phyloP scores from a whole-genome alignment of 441 rosid genomes.

The Cnidoscolus chayamansa region DNA sequence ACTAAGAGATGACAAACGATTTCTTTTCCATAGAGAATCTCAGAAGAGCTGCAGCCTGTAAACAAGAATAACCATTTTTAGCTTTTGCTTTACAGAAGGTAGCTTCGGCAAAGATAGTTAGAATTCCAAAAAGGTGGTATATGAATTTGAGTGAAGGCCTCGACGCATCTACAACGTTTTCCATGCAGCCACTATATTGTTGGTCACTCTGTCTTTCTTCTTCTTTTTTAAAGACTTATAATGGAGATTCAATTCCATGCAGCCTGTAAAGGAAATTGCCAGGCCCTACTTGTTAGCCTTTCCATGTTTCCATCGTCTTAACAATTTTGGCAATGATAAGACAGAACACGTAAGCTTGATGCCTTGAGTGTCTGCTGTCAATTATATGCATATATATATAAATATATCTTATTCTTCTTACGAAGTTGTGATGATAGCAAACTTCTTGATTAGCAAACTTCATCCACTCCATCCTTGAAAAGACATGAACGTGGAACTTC shows the following conservation, averaged over 20 bases:
- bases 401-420: neutral
- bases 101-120: neutral
- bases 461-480: neutral
- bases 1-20: too few relatives aligned
- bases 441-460: neutral
- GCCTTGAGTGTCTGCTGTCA: conserved; percentile 1
- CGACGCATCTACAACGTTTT: neutral
- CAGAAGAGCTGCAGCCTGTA: neutral
- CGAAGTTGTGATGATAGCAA: neutral
- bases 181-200: too few relatives aligned
- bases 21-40: neutral
- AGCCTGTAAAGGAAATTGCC: neutral
- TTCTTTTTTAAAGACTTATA: too few relatives aligned
- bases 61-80: neutral
- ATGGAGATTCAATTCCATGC: neutral
- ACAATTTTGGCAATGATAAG: neutral
- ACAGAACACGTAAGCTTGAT: neutral
- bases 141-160: neutral
- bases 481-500: conserved; percentile 11
- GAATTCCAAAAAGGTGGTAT: too few relatives aligned
- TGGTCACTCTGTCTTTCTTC: too few relatives aligned
- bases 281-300: neutral
- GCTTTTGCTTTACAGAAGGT: neutral
- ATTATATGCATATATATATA: too few relatives aligned
- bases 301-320: too few relatives aligned